These are phyloP conservation scores for Elongisporangium undulatum DNA, from an alignment of 352 stramenopile genomes.

Conservation along the genomic window DNA sequence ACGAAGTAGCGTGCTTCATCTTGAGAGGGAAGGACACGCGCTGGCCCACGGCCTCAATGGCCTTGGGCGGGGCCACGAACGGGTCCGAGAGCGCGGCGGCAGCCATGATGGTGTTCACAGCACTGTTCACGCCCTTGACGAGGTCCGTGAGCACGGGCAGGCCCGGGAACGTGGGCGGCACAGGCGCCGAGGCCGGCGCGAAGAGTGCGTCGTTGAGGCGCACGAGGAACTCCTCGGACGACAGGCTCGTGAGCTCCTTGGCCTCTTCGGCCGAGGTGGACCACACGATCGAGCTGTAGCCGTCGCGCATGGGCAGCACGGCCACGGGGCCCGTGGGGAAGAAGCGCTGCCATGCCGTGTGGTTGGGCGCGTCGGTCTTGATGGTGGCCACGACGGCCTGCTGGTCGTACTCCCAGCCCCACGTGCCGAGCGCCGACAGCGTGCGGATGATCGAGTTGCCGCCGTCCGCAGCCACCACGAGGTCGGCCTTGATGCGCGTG, in stretches of 20 bases:
- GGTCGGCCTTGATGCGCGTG: conserved; percentile 58
- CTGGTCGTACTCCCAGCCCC: conserved; percentile 92
- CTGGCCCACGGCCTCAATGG: conserved; percentile 60
- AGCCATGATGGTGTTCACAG: conserved; percentile 72
- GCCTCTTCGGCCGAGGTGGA: conserved; percentile 82
- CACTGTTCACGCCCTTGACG: conserved; percentile 67
- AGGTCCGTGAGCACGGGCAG: conserved; percentile 75
- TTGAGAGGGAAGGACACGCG: conserved; percentile 88
- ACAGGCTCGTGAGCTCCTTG: conserved; percentile 69
- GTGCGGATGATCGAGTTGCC: conserved; percentile 86
- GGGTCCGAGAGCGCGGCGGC: conserved; percentile 67
- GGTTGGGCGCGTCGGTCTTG: conserved; percentile 73
- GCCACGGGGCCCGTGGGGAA: conserved; percentile 86
- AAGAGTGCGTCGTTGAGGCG: conserved; percentile 78
- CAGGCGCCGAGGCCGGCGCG: conserved; percentile 32
- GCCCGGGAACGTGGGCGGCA: conserved; percentile 70
- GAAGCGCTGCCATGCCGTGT: conserved; percentile 90
- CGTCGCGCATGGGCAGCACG: conserved; percentile 87
- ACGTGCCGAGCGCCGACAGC: conserved; percentile 83
- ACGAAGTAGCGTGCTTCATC: conserved; percentile 83
- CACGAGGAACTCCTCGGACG: conserved; percentile 68
- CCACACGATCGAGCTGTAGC: conserved; percentile 90
- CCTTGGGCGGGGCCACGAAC: conserved; percentile 69
- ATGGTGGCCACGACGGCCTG: conserved; percentile 89
- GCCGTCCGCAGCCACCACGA: conserved; percentile 88